Evolutionary conservation across 768 basidiomycete species (phyloP).

Genomic region (Candolleomyces efflorescens): DNA sequence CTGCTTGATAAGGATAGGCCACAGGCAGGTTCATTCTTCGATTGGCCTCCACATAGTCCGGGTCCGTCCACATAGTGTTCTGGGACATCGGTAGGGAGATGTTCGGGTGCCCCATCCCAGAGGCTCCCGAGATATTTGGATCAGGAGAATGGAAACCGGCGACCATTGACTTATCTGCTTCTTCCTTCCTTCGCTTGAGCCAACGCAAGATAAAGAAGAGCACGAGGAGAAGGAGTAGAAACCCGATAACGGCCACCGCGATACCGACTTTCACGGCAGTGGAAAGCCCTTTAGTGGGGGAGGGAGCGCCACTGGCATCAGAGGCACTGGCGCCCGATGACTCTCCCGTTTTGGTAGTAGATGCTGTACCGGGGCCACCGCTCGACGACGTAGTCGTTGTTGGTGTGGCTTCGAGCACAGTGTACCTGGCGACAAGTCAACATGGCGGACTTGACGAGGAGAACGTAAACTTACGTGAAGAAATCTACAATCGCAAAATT

Average conservation of each 20-base stretch:
- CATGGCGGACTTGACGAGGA: not conserved
- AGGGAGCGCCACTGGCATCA: not conserved
- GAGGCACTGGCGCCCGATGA: not conserved
- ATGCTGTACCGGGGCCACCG: not conserved
- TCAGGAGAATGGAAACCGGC: not conserved
- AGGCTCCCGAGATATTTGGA: not conserved
- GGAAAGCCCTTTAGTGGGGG: not conserved
- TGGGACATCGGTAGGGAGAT: not conserved
- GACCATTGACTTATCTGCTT: not conserved
- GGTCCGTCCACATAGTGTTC: not conserved
- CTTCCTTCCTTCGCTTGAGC: not conserved
- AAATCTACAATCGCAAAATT: conserved; percentile 1
- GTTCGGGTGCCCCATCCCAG: not conserved
- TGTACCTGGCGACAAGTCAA: not conserved
- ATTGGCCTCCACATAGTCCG: not conserved
- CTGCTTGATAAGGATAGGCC: not conserved
- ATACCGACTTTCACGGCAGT: not conserved
- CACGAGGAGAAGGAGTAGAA: not conserved
- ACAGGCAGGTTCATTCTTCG: not conserved
- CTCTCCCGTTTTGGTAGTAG: not conserved
- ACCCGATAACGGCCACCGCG: not conserved
- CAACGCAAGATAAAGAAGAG: not conserved
- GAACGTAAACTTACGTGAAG: not conserved
- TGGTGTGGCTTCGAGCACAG: not conserved
- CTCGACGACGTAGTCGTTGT: not conserved